Base-by-base conservation (phyloP, 805 yeast genomes). In the Nakazawaea wickerhamii region DNA sequence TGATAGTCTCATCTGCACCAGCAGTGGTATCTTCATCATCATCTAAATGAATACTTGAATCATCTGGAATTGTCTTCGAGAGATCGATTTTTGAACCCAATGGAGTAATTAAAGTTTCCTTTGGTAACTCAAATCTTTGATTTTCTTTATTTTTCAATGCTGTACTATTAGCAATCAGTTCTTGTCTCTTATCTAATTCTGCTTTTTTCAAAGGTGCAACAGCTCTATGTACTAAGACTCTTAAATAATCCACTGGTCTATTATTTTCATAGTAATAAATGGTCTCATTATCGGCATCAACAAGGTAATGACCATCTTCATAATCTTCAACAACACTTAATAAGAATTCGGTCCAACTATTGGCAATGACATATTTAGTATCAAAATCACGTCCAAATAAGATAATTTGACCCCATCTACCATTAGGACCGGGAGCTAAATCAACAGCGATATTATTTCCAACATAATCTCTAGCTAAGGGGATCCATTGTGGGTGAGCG, bases 401-500 rank as follows among this genome's bases (percentile, higher is more conserved):
- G 48, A 91, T 91, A 15, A 93, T 83, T 65, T 91, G 99, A 30
- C 98, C 99, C 75, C 84, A 79, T 45, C 68, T 71, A 35, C 96
- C 96, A 21, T 65, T 64, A 8, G 81, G 73, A 6, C 88, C 96
- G 1, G 93, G 91, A 2, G 86, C 81, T 46, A 91, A 71, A 64
- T 91, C 99, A 13, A 93, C 68, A 40, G 89, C 99, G 49, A 91
- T 81, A 60, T 89, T 90, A 65, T 91, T 91, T 36, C 99, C 99
- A 18, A 79, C 82, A 41, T 77, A 79, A 60, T 91, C 99, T 38
- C 91, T 87, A 30, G 86, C 78, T 40, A 91, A 62, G 3, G 99
- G 98, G 46, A 91, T 79, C 99, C 99, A 91, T 54, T 75, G 77
- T 4, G 87, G 79, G 60, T 87, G 87, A n/a, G 96, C 91, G 61